Base-by-base conservation (phyloP, 495 filamentous ascomycete species). In the Parathielavia hyrcaniae region DNA sequence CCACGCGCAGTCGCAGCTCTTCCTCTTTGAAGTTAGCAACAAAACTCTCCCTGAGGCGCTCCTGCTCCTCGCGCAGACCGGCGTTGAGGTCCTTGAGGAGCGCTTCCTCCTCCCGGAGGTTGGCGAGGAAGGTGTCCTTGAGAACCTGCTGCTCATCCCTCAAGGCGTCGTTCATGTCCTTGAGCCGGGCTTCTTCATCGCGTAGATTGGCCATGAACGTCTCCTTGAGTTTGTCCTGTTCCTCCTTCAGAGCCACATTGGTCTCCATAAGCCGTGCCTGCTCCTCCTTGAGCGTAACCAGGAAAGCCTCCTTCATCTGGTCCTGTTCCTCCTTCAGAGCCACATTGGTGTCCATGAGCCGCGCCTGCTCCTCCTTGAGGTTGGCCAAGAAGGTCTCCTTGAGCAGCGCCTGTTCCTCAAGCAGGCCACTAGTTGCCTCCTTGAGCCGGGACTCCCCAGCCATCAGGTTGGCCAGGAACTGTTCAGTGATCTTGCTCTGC, bases 61-160 rank as follows among this genome's bases (percentile, higher is more conserved):
- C 61, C 52, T 78, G 72, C 53, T 78, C 76, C 11, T 64, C 64
- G 14, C 59, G 50, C 5, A 76, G 75, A 22, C 74, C 79, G 5
- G 83, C 78, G 46, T 96, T 82, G 38, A 43, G 60, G 44, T 67
- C 77, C 62, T 93, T 88, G 1, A 95, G 80, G 53, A 83, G 79
- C 52, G 91, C 85, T 60, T 85, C 86, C 67, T 96, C 87, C 0
- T 84, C 83, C 32, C 76, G 75, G 9, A 75, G 75, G 36, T 75
- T 81, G 12, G 83, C 78, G 1, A 66, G 36, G 55, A 96, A 82
- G 22, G 89, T 85, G 17, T 81, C 77, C 65, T 95, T 89, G 10
- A 95, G 80, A 53, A 81, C 76, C 53, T 91, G 85, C 54, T 85
- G 87, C 66, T 96, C 87, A 0, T 84, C 82, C 30, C 77, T 77